phyloP scores from a whole-genome alignment of 2,329 filamentous ascomycete species.

The Claviceps humidiphila region DNA sequence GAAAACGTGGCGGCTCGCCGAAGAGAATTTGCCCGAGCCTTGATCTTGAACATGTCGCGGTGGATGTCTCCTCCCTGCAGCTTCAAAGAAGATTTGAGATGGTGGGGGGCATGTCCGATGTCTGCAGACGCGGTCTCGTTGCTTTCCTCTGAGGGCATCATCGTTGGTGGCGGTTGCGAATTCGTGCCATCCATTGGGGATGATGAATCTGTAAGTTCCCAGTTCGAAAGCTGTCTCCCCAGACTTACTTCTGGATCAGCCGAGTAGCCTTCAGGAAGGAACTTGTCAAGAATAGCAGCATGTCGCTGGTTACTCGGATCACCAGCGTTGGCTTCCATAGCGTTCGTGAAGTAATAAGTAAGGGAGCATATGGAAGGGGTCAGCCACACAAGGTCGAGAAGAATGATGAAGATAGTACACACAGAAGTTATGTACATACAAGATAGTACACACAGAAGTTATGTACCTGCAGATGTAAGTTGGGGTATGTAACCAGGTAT shows the following conservation, averaged over 20 bases:
- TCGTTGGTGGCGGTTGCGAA: neutral
- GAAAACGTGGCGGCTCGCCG: slow-evolving; percentile 57
- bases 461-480: too few relatives aligned
- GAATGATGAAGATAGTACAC: too few relatives aligned
- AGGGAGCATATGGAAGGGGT: neutral
- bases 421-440: too few relatives aligned
- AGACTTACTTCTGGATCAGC: slow-evolving; percentile 25
- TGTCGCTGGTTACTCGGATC: slow-evolving; percentile 16
- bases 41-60: slow-evolving; percentile 63
- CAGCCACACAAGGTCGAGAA: too few relatives aligned
- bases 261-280: slow-evolving; percentile 26
- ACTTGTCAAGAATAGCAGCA: slow-evolving; percentile 24
- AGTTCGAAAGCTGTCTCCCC: slow-evolving; percentile 9
- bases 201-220: neutral
- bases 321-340: slow-evolving; percentile 4
- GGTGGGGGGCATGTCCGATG: slow-evolving; percentile 23
- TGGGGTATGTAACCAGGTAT: too few relatives aligned
- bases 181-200: neutral
- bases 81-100: slow-evolving; percentile 48
- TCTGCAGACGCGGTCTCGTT: neutral
- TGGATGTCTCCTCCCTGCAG: slow-evolving; percentile 69
- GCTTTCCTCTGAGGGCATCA: neutral
- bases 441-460: too few relatives aligned
- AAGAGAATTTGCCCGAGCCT: slow-evolving; percentile 37
- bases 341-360: neutral